Base-by-base conservation (phyloP, 108 stramenopile species). In the Mediolabrus comicus region DNA sequence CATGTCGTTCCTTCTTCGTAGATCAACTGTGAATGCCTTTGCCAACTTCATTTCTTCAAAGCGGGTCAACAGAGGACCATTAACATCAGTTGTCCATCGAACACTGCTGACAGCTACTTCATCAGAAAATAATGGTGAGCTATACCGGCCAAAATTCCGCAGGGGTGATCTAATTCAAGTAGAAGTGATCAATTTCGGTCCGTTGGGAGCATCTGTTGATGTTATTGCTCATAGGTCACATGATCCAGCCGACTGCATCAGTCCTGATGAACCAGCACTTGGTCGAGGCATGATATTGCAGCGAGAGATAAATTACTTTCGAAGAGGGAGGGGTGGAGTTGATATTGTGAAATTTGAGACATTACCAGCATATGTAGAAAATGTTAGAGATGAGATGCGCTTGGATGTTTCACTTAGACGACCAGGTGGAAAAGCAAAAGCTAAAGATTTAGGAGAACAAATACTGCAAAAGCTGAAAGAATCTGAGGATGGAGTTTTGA, bases 321-420 rank as follows among this genome's bases (percentile, higher is more conserved):
- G 89, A 51, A 49, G 83, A 26, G 82, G 65, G 22, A 65, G 92
- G 54, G 73, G 82, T 56, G 86, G 85, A 38, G 72, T 91, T 1
- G 89, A 91, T 63, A 80, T 94, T 63, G 88, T 94, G 2, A 62
- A 57, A 24, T 90, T 88, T 64, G 92, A 91, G 71, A 80, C 87
- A 19, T 51, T 91, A 25, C 88, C 88, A 2, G 89, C 87, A 14
- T 91, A 86, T 65, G 84, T 91, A 14, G 88, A 87, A 73, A 71
- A 78, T 27, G 70, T 89, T 24, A 72, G 88, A 34, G 85, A 86
- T 16, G 79, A 77, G 32, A 30, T 76, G 14, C 80, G 83, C 46
- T 56, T 94, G 36, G 75, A 87, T 67, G 66, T 94, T 66, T 77
- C 74, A 33, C 64, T 94, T 64, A 84, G 89, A 14, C 77, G 69